Conservation (phyloP, 2,329 filamentous ascomycete genomes). For the Polychaeton citri region DNA sequence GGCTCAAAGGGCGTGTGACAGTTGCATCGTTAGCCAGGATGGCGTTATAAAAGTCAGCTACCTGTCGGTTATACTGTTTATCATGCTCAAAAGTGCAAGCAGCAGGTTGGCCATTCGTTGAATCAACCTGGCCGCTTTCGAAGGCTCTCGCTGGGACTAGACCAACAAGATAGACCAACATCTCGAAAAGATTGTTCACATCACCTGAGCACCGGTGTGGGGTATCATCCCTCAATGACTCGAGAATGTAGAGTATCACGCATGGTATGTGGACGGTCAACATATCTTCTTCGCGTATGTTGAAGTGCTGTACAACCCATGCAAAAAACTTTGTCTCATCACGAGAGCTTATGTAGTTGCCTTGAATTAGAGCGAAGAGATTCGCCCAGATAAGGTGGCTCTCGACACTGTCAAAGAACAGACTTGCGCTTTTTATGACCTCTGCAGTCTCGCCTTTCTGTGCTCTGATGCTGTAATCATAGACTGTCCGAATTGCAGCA, state of each 20-base stretch:
- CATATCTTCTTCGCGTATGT: conserved; percentile 94
- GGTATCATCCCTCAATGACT: neutral
- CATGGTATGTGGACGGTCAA: conserved; percentile 71
- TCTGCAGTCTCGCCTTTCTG: conserved; percentile 65
- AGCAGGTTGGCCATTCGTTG: no score
- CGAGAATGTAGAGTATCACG: conserved; percentile 32
- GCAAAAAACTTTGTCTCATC: conserved; percentile 48
- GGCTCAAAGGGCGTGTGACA: neutral
- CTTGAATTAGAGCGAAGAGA: conserved; percentile 23
- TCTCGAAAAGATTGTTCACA: neutral
- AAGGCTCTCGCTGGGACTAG: conserved; percentile 17
- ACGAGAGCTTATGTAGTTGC: conserved; percentile 27
- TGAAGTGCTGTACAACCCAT: conserved; percentile 81
- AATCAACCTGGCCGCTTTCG: neutral
- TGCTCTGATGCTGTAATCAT: conserved; percentile 55
- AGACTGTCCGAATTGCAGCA: conserved; percentile 68
- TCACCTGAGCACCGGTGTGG: neutral
- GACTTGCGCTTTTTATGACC: conserved; percentile 80
- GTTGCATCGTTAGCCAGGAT: neutral
- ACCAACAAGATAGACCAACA: conserved; percentile 15
- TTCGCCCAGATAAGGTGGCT: conserved; percentile 69
- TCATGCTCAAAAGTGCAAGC: no score
- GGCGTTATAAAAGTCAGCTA: neutral
- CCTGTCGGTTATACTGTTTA: no score
- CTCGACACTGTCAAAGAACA: conserved; percentile 96